Base-by-base conservation (phyloP, 2,329 filamentous ascomycete species). In the Iodosphaeria phyllophila region DNA sequence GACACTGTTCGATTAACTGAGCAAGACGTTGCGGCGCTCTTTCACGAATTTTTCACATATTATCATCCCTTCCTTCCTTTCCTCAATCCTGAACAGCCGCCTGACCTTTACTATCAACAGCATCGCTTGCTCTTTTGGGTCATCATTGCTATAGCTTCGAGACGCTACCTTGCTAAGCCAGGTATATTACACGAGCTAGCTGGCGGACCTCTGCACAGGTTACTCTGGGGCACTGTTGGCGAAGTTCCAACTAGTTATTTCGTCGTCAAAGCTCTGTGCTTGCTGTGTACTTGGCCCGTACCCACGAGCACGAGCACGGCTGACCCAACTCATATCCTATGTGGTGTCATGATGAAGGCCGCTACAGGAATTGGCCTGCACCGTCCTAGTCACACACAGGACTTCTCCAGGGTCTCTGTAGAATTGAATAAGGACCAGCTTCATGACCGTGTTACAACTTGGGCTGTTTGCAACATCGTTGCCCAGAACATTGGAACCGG, bases 61-160 rank as follows among this genome's bases (percentile, higher is more conserved):
- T 86, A 83, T 44, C 78, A 89, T 43, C 72, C 69, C 2, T 86
- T 78, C 42, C 52, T 86, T 10, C 77, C 78, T 1, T 76, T 86
- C 40, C 62, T 86, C 10, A 75, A 72, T 38, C 59, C 68, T 5
- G 43, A 58, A 7, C 68, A 73, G 34, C 52, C 64, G 1, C 74
- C 80, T 2, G 75, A 89, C 23, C 58, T 70, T 29, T 89, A 79
- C 44, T 76, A 76, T 41, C 64, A 72, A 30, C 74, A 86, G 38
- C 76, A 82, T 25, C 71, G 73, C 4, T 58, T 92, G 9, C 62
- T 92, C 2, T 92, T 92, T 49, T 92, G 83, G 83, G 66, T 76
- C 23, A 74, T 86, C 30, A 58, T 84, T 22, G 66, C 75, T 18
- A 72, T 83, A 28, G 77, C 77, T 13, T 69, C 76, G 20, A 68